Conservation (phyloP, 768 basidiomycete genomes). For the Agaricus bisporus region DNA sequence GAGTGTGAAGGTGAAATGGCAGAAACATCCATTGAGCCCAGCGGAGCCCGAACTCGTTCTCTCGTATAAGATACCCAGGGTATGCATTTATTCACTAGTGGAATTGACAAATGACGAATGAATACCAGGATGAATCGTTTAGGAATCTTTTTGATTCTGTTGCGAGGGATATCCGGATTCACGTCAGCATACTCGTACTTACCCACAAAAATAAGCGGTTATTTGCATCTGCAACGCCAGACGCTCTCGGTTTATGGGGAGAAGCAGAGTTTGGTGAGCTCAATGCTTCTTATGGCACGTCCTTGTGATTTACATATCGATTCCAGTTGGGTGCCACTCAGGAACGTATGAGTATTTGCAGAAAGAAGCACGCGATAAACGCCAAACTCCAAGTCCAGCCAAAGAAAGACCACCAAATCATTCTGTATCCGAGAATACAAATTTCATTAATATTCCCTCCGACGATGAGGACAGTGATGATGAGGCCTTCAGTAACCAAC, state of each 20-base stretch:
- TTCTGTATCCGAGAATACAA: conserved; percentile 12
- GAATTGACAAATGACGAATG: not conserved
- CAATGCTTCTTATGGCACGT: not conserved
- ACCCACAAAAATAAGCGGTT: conserved; percentile 57
- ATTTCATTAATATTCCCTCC: conserved; percentile 19
- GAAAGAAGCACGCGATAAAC: conserved; percentile 16
- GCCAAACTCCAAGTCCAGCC: conserved; percentile 1
- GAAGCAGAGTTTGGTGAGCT: conserved; percentile 59
- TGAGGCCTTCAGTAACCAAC: not conserved
- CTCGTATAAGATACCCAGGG: conserved; percentile 55
- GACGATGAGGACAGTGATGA: conserved; percentile 19
- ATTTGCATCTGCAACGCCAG: conserved; percentile 64
- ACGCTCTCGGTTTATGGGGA: conserved; percentile 59
- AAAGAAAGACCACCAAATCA: conserved; percentile 8
- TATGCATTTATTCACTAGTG: conserved; percentile 21
- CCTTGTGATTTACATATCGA: not conserved
- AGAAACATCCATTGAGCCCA: conserved; percentile 52
- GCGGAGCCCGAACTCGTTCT: conserved; percentile 33
- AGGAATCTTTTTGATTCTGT: conserved; percentile 56
- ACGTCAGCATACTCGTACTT: conserved; percentile 48
- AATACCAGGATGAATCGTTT: conserved; percentile 56
- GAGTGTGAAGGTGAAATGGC: conserved; percentile 55
- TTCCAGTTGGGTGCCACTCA: conserved; percentile 60
- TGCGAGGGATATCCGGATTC: conserved; percentile 54
- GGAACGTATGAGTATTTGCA: conserved; percentile 60